phyloP scores from a whole-genome alignment of 345 rosid genomes.

The Toxicodendron radicans region DNA sequence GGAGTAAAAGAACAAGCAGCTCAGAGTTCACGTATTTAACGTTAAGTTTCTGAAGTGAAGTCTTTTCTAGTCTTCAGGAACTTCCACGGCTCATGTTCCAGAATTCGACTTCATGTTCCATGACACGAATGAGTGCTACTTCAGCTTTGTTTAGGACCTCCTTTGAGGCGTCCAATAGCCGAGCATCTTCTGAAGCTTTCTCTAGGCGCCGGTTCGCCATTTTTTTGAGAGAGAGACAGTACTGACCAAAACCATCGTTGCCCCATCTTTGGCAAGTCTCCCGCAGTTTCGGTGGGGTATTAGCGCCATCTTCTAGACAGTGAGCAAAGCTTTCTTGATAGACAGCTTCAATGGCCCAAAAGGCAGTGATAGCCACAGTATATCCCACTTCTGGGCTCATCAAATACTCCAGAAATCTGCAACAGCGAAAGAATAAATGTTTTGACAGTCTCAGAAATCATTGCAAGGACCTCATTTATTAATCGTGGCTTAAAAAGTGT shows the following conservation, averaged over 20 bases:
- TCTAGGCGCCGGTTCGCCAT: slow-evolving; percentile 53
- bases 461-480: background rate
- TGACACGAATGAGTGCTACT: slow-evolving; percentile 44
- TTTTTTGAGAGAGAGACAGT: slow-evolving; percentile 51
- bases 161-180: slow-evolving; percentile 35
- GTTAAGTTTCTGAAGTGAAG: background rate
- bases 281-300: slow-evolving; percentile 47
- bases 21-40: background rate
- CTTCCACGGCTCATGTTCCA: slow-evolving; percentile 71
- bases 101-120: slow-evolving; percentile 70
- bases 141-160: slow-evolving; percentile 53
- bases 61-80: slow-evolving; percentile 12
- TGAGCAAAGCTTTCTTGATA: slow-evolving; percentile 81
- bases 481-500: no score
- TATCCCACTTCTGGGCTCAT: slow-evolving; percentile 57
- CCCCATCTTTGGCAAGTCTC: slow-evolving; percentile 90
- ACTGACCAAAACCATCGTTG: slow-evolving; percentile 52
- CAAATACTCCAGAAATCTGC: slow-evolving; percentile 64
- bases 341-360: slow-evolving; percentile 80
- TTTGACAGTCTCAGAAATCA: background rate
- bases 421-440: background rate
- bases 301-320: slow-evolving; percentile 62
- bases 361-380: slow-evolving; percentile 51
- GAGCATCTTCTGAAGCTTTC: slow-evolving; percentile 47
- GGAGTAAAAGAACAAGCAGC: no score